Conservation (phyloP, 805 yeast species). For the Saturnispora gosingensis region DNA sequence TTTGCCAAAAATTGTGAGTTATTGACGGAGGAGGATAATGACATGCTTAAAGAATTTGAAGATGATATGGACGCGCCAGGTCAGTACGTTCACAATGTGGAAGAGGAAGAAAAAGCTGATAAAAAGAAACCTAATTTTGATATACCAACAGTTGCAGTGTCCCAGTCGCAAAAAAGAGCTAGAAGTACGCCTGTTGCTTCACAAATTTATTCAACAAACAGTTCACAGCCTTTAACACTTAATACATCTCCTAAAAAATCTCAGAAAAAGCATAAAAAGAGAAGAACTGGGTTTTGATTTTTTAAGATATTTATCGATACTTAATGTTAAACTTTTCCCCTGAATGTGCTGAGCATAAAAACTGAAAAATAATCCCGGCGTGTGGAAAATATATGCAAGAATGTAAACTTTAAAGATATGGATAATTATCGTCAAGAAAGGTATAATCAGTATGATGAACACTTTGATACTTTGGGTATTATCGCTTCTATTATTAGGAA, state of each 20-base stretch:
- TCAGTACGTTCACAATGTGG: constrained; percentile 4
- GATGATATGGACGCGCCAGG: constrained; percentile 11
- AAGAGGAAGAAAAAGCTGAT: constrained; percentile 4
- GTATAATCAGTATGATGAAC: not conserved
- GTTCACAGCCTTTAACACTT: constrained; percentile 2
- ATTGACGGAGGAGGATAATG: constrained; percentile 7
- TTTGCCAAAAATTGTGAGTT: not conserved
- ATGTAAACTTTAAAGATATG: not conserved
- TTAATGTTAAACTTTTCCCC: not conserved
- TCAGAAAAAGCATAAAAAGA: constrained; percentile 5
- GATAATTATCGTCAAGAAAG: not conserved
- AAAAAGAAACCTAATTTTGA: not conserved
- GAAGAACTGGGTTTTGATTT: constrained; percentile 1
- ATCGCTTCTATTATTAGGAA: constrained; percentile 8
- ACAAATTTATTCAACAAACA: constrained; percentile 1
- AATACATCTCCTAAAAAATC: not conserved
- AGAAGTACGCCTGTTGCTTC: constrained; percentile 2
- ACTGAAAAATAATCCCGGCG: not conserved
- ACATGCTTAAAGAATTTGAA: constrained; percentile 10
- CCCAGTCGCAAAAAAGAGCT: constrained; percentile 2
- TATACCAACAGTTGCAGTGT: constrained; percentile 1
- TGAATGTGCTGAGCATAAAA: not conserved
- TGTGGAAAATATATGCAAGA: not conserved
- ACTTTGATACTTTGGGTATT: not conserved
- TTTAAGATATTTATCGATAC: not conserved